Percentiles rank a stretch among this genome's conserved stretches.
Conservation (phyloP, 1,139 yeast genomes). For the Hemisphaericaspora subhashii region DNA sequence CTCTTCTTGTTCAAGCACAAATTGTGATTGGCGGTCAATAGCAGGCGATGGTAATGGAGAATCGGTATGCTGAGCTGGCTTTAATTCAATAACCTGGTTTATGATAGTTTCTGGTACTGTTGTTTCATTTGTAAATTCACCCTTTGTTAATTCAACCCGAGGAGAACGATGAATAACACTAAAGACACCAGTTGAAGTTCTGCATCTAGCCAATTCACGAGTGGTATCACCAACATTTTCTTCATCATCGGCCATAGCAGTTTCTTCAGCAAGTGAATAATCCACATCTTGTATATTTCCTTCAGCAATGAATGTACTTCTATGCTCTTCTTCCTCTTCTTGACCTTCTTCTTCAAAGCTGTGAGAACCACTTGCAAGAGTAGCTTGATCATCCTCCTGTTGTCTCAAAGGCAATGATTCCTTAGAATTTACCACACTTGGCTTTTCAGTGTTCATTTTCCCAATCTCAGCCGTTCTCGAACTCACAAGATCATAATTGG, state of each 20-base stretch:
- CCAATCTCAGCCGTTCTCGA: constrained; percentile 35
- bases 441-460: constrained; percentile 22
- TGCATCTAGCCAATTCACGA: constrained; percentile 17
- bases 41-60: background rate
- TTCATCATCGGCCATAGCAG: constrained; percentile 11
- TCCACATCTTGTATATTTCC: constrained; percentile 15
- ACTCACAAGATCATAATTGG: constrained; percentile 33
- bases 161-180: constrained; percentile 20
- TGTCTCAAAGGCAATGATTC: constrained; percentile 23
- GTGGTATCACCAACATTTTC: constrained; percentile 7
- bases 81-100: constrained; percentile 1
- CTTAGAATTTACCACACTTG: constrained; percentile 30
- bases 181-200: constrained; percentile 31
- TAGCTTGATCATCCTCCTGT: background rate
- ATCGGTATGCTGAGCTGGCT: background rate
- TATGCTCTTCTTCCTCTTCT: constrained; percentile 8
- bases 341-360: background rate
- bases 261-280: constrained; percentile 20
- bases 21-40: background rate
- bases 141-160: constrained; percentile 12
- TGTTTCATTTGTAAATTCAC: constrained; percentile 7
- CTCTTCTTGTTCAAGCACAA: no score
- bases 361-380: background rate
- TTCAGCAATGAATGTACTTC: constrained; percentile 7
- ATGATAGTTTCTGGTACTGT: constrained; percentile 5